phyloP scores from a whole-genome alignment of 352 stramenopile species.

The Phytophthora chlamydospora region DNA sequence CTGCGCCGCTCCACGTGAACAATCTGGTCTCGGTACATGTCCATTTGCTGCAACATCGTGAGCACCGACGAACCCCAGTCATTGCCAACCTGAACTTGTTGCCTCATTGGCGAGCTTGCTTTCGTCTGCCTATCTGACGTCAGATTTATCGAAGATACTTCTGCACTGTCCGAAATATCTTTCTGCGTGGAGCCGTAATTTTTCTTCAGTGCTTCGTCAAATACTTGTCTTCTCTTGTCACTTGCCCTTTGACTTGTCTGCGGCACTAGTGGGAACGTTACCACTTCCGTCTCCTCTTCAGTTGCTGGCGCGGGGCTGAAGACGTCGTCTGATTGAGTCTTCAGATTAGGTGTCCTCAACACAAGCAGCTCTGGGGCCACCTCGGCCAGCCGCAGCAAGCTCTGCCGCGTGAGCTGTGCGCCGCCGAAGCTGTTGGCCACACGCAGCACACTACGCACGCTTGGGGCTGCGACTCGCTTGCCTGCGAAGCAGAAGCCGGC shows the following conservation, averaged over 20 bases:
- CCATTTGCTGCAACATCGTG: conserved; percentile 51
- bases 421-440: conserved; percentile 68
- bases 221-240: conserved; percentile 60
- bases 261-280: conserved; percentile 65
- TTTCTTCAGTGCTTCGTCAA: conserved; percentile 48
- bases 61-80: conserved; percentile 47
- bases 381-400: conserved; percentile 50
- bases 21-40: conserved; percentile 81
- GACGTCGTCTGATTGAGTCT: conserved; percentile 38
- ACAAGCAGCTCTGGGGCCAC: conserved; percentile 58
- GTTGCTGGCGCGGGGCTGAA: conserved; percentile 33
- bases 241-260: conserved; percentile 68
- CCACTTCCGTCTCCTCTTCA: conserved; percentile 50
- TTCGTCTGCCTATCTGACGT: not conserved
- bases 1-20: conserved; percentile 74
- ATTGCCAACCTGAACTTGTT: conserved; percentile 6
- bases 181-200: conserved; percentile 1
- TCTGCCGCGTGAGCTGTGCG: conserved; percentile 35
- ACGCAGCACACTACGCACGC: conserved; percentile 57
- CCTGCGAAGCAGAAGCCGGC: conserved; percentile 72
- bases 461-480: conserved; percentile 49
- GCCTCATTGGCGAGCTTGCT: not conserved
- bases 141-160: not conserved
- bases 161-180: not conserved
- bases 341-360: conserved; percentile 22